Evolutionary conservation across 2,329 filamentous ascomycete genomes (phyloP).

Genomic region (Trichophyton verrucosum): DNA sequence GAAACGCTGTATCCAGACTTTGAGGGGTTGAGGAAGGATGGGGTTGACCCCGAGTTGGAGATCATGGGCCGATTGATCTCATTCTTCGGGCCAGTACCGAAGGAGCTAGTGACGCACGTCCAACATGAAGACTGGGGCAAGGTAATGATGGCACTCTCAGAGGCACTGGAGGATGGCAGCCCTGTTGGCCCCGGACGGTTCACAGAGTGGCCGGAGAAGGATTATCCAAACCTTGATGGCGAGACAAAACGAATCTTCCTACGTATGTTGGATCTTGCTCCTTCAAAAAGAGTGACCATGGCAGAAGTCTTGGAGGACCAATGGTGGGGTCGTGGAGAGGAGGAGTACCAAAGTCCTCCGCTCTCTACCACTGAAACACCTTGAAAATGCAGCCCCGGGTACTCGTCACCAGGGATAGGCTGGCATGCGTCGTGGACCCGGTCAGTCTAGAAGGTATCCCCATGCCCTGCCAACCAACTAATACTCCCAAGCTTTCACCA

Average conservation of each 20-base stretch:
- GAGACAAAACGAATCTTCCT: constrained; percentile 20
- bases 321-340: background rate
- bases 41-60: constrained; percentile 18
- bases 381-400: background rate
- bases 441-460: background rate
- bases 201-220: constrained; percentile 12
- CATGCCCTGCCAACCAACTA: background rate
- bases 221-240: constrained; percentile 20
- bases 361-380: background rate
- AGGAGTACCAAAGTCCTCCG: background rate
- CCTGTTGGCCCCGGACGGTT: constrained; percentile 2
- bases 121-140: constrained; percentile 18
- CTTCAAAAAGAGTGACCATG: background rate
- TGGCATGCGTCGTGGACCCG: background rate
- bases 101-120: constrained; percentile 20
- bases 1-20: constrained; percentile 12
- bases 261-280: background rate
- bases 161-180: constrained; percentile 10
- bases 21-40: constrained; percentile 14
- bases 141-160: constrained; percentile 17
- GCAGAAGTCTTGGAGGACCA: background rate
- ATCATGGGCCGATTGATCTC: constrained; percentile 19
- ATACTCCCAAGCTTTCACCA: background rate
- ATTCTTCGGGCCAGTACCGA: constrained; percentile 17
- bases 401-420: background rate